Evolutionary conservation across 345 rosid genomes (phyloP).

Genomic region (Carallia pectinifolia): DNA sequence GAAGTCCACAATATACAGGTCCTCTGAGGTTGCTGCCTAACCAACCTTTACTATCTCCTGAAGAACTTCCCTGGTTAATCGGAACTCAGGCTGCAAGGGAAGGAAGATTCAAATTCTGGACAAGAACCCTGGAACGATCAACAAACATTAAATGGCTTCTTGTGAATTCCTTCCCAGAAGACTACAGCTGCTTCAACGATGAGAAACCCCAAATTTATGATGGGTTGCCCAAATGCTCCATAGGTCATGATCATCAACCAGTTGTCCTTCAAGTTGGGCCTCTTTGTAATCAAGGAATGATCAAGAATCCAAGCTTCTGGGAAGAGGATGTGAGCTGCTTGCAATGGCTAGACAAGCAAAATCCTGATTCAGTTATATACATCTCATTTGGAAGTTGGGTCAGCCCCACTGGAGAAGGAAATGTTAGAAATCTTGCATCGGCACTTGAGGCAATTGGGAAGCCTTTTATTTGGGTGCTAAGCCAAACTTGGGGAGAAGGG

Average conservation of each 20-base stretch:
- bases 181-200: constrained; percentile 8
- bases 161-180: constrained; percentile 58
- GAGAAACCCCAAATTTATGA: background rate
- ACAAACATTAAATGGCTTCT: constrained; percentile 56
- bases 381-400: constrained; percentile 91
- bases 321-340: constrained; percentile 61
- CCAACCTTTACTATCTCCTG: constrained; percentile 45
- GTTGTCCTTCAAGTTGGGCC: constrained; percentile 48
- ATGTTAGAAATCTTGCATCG: constrained; percentile 45
- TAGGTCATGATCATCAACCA: constrained; percentile 14
- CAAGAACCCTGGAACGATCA: constrained; percentile 47
- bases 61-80: constrained; percentile 81
- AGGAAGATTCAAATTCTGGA: constrained; percentile 78
- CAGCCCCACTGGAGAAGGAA: constrained; percentile 59
- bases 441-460: constrained; percentile 44
- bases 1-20: constrained; percentile 43
- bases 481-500: constrained; percentile 51
- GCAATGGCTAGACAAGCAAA: constrained; percentile 61
- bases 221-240: too few species aligned
- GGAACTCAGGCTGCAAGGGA: constrained; percentile 53
- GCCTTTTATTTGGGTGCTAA: constrained; percentile 69
- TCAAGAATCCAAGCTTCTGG: constrained; percentile 55
- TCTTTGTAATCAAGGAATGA: constrained; percentile 25
- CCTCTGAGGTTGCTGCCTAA: constrained; percentile 24
- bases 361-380: constrained; percentile 48